Percentiles rank a stretch among this genome's conserved stretches.
These are phyloP conservation scores for Capronia epimyces DNA, from an alignment of 2,329 filamentous ascomycete genomes.

Conservation along the genomic window DNA sequence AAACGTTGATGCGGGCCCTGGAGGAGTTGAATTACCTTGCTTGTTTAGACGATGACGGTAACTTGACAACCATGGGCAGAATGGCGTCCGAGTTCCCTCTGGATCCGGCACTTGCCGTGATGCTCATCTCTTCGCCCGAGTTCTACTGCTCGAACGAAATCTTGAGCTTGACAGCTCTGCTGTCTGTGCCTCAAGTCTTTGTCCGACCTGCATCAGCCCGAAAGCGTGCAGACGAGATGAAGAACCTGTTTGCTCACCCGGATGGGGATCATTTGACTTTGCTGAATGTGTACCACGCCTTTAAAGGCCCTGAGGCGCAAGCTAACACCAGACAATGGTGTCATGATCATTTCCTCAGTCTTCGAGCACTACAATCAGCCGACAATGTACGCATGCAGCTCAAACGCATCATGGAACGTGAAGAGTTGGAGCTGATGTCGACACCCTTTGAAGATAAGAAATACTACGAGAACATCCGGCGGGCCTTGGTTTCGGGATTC, in stretches of 20 bases:
- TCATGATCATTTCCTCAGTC: conserved; percentile 90
- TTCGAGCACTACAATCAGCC: conserved; percentile 80
- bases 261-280: conserved; percentile 95
- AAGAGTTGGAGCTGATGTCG: conserved; percentile 76
- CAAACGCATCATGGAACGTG: conserved; percentile 92
- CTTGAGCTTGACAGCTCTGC: conserved; percentile 83
- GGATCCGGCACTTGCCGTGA: conserved; percentile 88
- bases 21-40: conserved; percentile 97
- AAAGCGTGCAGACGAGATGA: conserved; percentile 96
- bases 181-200: conserved; percentile 93
- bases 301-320: conserved; percentile 69
- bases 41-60: conserved; percentile 92
- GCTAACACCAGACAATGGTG: conserved; percentile 84
- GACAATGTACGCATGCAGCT: conserved; percentile 91
- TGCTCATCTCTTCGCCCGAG: conserved; percentile 95
- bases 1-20: conserved; percentile 95
- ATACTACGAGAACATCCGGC: conserved; percentile 95
- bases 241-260: conserved; percentile 81
- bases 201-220: conserved; percentile 77
- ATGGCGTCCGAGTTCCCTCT: conserved; percentile 93
- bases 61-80: conserved; percentile 77
- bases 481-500: conserved; percentile 87
- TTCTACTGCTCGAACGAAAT: conserved; percentile 99
- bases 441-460: conserved; percentile 92
- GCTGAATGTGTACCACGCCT: conserved; percentile 96